Base-by-base conservation (phyloP, 306 rosid species). In the Vigna unguiculata region DNA sequence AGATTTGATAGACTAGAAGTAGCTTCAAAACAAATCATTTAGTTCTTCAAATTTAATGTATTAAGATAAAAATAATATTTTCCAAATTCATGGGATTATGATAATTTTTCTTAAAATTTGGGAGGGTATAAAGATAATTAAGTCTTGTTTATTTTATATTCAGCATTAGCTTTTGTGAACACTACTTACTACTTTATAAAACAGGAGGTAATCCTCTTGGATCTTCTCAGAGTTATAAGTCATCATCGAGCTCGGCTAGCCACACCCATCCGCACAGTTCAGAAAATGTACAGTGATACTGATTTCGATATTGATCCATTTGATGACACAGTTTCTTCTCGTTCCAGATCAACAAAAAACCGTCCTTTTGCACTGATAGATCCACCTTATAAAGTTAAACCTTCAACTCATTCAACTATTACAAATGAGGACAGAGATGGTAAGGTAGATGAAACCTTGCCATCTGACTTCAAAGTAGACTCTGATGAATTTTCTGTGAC, bases 191-290 rank as follows among this genome's bases (percentile, higher is more conserved):
- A 73, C 83, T 81, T 52, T 66, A 84, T 85, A 25, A 80, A 81
- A 88, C 89, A 96, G 99, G 99, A 92, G 84, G 94, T 88, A 46
- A 85, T 91, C 76, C 91, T 95, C 74, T 77, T 89, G 91, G 99
- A 96, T 87, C 96, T 96, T 77, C 93, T 96, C 58, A 87, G 87
- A 86, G 98, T 96, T 51, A 81, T 96, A 78, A 82, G 91, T 82
- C 97, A 96, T 84, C 98, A 96, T 57, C 80, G 82, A 79, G 99
- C 93, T 61, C 88, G 93, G 81, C 87, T 96, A 32, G 99, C 99
- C 51, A 96, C 98, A 13, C 98, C 97, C 17, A 90, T 96, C 77
- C 97, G 99, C 86, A 96, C 99, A 19, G 82, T 96, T 74, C 98
- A 91, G 87, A 92, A 87, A 83, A 79, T 87, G 67, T 87, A 80